These are phyloP conservation scores for Dillenia suffruticosa DNA, from an alignment of 164 flowering plant species.

Conservation along the genomic window DNA sequence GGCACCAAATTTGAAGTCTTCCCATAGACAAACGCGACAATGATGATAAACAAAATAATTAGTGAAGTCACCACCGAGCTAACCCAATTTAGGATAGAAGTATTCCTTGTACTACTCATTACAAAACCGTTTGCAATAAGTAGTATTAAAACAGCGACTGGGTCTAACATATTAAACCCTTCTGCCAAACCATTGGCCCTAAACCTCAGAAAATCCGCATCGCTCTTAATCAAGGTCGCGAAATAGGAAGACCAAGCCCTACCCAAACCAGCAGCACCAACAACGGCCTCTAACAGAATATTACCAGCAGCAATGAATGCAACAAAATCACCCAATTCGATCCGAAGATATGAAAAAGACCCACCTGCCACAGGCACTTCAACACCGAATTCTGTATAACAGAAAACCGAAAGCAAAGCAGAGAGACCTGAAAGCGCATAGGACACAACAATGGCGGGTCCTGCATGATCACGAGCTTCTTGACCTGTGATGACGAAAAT, in stretches of 20 bases:
- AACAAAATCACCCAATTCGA: conserved; percentile 71
- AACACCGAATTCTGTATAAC: conserved; percentile 74
- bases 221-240: conserved; percentile 37
- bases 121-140: conserved; percentile 42
- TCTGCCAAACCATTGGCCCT: conserved; percentile 24
- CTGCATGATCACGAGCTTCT: conserved; percentile 57
- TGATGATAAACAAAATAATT: conserved; percentile 44
- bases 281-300: conserved; percentile 58
- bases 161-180: conserved; percentile 67
- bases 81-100: conserved; percentile 55
- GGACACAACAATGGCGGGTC: conserved; percentile 65
- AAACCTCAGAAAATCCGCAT: conserved; percentile 46
- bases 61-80: conserved; percentile 28
- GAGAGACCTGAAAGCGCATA: conserved; percentile 61
- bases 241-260: conserved; percentile 74
- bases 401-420: conserved; percentile 65
- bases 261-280: conserved; percentile 73
- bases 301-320: conserved; percentile 75
- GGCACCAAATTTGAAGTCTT: conserved; percentile 46
- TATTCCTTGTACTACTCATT: conserved; percentile 41
- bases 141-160: conserved; percentile 52
- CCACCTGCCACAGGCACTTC: conserved; percentile 86
- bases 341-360: conserved; percentile 61
- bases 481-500: conserved; percentile 72
- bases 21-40: conserved; percentile 46